These are phyloP conservation scores for Pelargonium fulgidum DNA, from an alignment of 441 rosid species.

Conservation along the genomic window DNA sequence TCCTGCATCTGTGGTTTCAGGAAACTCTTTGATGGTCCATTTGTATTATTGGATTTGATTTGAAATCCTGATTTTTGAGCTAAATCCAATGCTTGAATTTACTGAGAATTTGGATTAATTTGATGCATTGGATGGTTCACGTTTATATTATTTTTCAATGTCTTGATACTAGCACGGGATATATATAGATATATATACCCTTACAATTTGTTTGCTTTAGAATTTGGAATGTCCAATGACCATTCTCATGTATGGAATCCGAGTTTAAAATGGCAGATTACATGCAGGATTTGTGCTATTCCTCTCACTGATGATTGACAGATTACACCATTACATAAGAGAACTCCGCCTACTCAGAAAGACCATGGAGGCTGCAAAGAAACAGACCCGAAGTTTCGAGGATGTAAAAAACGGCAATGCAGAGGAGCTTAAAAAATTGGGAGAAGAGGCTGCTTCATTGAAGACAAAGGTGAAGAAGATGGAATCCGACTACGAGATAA, in stretches of 20 bases:
- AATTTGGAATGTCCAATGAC: background rate
- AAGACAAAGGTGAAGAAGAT: constrained; percentile 17
- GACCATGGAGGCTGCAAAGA: constrained; percentile 25
- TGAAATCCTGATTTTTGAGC: background rate
- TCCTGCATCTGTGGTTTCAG: too few species aligned
- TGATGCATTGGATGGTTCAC: background rate
- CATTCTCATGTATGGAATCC: background rate
- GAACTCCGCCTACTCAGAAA: constrained; percentile 24
- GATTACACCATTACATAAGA: constrained; percentile 25
- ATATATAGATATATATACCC: background rate
- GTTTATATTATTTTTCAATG: background rate
- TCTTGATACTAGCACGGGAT: background rate
- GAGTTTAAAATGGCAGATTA: background rate
- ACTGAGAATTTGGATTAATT: background rate
- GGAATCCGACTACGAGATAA: constrained; percentile 10
- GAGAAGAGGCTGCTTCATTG: constrained; percentile 17
- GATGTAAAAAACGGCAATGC: constrained; percentile 19
- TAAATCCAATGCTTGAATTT: too few species aligned
- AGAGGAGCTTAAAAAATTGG: constrained; percentile 18
- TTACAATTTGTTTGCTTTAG: background rate
- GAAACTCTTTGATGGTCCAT: too few species aligned
- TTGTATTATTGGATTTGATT: background rate
- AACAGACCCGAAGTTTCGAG: constrained; percentile 19
- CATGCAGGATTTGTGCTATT: constrained; percentile 22
- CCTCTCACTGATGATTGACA: constrained; percentile 25